A percentile compares a stretch with the other conserved stretches of the same genome.
Evolutionary conservation across 2,329 filamentous ascomycete species (phyloP).

Genomic region (Claviceps sp.): DNA sequence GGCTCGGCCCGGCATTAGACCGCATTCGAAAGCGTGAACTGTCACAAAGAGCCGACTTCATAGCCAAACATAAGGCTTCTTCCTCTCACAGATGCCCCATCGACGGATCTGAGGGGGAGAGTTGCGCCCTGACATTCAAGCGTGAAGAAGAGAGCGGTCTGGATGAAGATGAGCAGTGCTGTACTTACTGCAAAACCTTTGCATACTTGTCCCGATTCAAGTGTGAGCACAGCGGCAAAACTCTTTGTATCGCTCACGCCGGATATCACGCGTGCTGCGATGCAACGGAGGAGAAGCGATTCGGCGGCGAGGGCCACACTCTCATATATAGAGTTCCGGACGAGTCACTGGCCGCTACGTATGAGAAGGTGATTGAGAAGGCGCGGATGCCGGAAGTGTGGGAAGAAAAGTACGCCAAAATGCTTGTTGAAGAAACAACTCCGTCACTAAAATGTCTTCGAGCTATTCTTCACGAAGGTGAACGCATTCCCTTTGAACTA

Average conservation of each 20-base stretch:
- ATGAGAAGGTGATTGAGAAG: slow-evolving; percentile 73
- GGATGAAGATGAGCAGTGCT: slow-evolving; percentile 92
- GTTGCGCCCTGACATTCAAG: slow-evolving; percentile 48
- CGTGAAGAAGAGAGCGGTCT: slow-evolving; percentile 61
- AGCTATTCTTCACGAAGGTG: slow-evolving; percentile 76
- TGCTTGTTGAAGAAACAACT: slow-evolving; percentile 69
- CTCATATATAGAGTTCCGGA: slow-evolving; percentile 67
- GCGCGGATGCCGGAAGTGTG: slow-evolving; percentile 74
- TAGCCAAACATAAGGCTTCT: slow-evolving; percentile 47
- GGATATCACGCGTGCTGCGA: slow-evolving; percentile 73
- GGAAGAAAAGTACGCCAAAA: slow-evolving; percentile 77
- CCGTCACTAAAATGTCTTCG: slow-evolving; percentile 80
- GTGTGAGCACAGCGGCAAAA: slow-evolving; percentile 68
- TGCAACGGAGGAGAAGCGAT: slow-evolving; percentile 50
- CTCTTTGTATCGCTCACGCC: slow-evolving; percentile 71
- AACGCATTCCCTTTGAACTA: slow-evolving; percentile 86
- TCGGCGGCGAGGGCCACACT: slow-evolving; percentile 54
- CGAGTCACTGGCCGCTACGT: slow-evolving; percentile 50
- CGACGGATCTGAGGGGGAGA: slow-evolving; percentile 29
- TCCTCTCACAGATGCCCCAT: slow-evolving; percentile 38
- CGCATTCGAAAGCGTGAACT: slow-evolving; percentile 65
- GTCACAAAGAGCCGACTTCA: slow-evolving; percentile 52
- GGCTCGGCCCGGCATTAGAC: slow-evolving; percentile 78
- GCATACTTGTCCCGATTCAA: slow-evolving; percentile 83
- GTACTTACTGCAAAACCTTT: slow-evolving; percentile 82